Base-by-base conservation (phyloP, 495 filamentous ascomycete species). In the Hypoxylon lienhwacheense region DNA sequence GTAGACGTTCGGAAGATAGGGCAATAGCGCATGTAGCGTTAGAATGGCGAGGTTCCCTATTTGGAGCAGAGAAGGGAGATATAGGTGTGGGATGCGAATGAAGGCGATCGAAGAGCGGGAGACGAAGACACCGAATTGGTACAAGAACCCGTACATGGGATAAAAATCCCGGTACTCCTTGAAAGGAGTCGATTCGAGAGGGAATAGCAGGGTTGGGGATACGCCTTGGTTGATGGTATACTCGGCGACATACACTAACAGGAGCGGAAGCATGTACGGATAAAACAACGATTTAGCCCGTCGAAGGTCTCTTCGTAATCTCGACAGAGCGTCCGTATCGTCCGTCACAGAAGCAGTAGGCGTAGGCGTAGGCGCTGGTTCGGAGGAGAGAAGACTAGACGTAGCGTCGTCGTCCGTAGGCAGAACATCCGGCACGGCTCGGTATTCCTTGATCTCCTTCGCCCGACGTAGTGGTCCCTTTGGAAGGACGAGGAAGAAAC, bases 201-300 rank as follows among this genome's bases (percentile, higher is more conserved):
- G 90, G 68, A 95, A 98, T 25, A 98, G 82, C 7, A 97, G 77
- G 0, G 89, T 96, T 0, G 92, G 93, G 0, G 87, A 77, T 28
- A 98, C 88, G 29, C 90, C 90, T 72, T 93, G 90, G 72, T 97
- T 97, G 70, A 97, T 95, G 52, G 89, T 91, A 67, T 97, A 97
- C 75, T 98, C 93, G 43, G 90, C 89, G 29, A 96, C 80, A 66
- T 96, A 98, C 46, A 98, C 93, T 17, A 98, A 73, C 31, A 97
- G 73, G 7, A 98, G 77, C 0, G 93, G 93, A 2, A 96, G 74
- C 90, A 97, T 97, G 65, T 81, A 82, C 0, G 79, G 79, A 33
- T 78, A 58, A 47, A 82, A 75, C 0, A 82, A 59, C 0, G 66
- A 55, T 31, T 60, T 70, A 0, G 77, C 70, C 1, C 77, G 71